phyloP scores from a whole-genome alignment of 305 asterid species.

The Fraxinus paxiana region DNA sequence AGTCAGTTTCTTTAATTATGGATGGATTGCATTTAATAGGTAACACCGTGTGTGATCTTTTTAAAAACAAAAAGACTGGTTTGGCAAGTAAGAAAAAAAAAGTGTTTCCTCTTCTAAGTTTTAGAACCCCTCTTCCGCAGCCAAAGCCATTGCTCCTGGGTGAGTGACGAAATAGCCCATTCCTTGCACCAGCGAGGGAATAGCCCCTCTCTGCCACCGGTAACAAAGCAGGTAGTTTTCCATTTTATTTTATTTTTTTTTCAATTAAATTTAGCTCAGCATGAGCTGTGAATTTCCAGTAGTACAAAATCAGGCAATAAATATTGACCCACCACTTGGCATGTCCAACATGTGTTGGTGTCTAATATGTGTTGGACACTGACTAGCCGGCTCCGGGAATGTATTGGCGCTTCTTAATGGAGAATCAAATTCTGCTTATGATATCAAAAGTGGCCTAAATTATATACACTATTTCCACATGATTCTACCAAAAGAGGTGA shows the following conservation, averaged over 20 bases:
- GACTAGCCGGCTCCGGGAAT: not conserved
- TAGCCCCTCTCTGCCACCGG: not conserved
- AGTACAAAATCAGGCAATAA: not conserved
- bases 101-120: not conserved
- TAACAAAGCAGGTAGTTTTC: not conserved
- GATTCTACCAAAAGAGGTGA: conserved; percentile 2
- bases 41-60: not conserved
- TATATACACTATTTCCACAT: not conserved
- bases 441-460: not conserved
- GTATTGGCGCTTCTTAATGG: not conserved
- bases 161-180: not conserved
- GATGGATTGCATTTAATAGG: not conserved
- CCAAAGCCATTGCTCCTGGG: not conserved
- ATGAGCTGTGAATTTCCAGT: not conserved
- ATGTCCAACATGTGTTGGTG: not conserved
- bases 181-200: not conserved
- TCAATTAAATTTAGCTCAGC: not conserved
- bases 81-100: not conserved
- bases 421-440: conserved; percentile 7
- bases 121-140: not conserved
- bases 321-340: not conserved
- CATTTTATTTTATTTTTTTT: not conserved
- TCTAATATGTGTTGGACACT: not conserved
- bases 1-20: not conserved
- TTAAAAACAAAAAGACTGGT: not conserved